Evolutionary conservation across 768 basidiomycete genomes (phyloP).

Genomic region (Russula dissimulans): DNA sequence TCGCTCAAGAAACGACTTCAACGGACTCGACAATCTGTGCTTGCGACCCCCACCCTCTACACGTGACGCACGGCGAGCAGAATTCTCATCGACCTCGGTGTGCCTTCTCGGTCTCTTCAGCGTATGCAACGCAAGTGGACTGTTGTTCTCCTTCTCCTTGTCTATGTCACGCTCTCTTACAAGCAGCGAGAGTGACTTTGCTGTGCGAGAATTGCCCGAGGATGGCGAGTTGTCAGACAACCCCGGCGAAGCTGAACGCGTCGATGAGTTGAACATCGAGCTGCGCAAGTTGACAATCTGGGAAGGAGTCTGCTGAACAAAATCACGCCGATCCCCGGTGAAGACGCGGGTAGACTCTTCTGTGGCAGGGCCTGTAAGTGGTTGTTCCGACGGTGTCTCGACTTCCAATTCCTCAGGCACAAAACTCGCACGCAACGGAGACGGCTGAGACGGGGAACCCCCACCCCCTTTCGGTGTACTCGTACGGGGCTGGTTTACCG

Average conservation of each 20-base stretch:
- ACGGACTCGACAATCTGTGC: constrained; percentile 14
- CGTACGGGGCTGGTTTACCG: neutral
- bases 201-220: constrained; percentile 4
- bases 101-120: constrained; percentile 1
- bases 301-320: neutral
- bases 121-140: constrained; percentile 1
- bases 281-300: neutral
- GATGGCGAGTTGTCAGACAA: neutral
- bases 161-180: constrained; percentile 3
- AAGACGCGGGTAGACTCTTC: neutral
- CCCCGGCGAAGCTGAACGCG: neutral
- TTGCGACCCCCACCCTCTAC: constrained; percentile 5
- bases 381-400: neutral
- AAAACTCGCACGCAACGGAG: constrained; percentile 12
- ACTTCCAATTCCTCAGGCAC: neutral
- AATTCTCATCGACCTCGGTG: constrained; percentile 13
- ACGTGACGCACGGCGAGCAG: constrained; percentile 8
- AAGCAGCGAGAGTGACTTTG: constrained; percentile 13
- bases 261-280: neutral
- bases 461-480: neutral
- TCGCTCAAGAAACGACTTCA: constrained; percentile 17
- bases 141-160: constrained; percentile 19
- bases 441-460: constrained; percentile 8
- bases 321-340: neutral
- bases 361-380: neutral